phyloP scores from a whole-genome alignment of 768 basidiomycete genomes.

The Kwoniella dejecticola region DNA sequence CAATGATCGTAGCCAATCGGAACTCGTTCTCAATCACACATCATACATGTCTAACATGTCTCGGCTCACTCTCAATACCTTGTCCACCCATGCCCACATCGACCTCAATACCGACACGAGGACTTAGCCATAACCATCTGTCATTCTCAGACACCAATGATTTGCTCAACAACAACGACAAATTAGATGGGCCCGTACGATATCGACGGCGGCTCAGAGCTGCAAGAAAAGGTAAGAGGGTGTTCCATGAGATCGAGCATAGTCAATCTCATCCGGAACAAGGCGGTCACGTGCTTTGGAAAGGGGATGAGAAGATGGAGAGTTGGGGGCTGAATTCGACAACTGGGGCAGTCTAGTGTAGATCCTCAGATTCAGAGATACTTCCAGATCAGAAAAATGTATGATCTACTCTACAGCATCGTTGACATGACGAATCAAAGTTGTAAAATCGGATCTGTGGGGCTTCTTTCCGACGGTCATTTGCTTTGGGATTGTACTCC shows the following conservation, averaged over 20 bases:
- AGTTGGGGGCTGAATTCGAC: no score
- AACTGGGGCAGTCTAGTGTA: no score
- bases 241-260: slow-evolving; percentile 32
- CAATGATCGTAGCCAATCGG: slow-evolving; percentile 24
- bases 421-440: no score
- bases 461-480: no score
- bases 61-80: slow-evolving; percentile 27
- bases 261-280: not conserved
- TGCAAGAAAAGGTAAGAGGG: slow-evolving; percentile 13
- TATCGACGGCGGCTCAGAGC: not conserved
- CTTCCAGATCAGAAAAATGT: no score
- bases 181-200: slow-evolving; percentile 21
- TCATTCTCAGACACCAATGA: slow-evolving; percentile 2
- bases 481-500: no score
- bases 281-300: slow-evolving; percentile 31
- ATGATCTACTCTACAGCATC: no score
- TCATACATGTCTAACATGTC: slow-evolving; percentile 38
- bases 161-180: not conserved
- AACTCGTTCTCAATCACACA: slow-evolving; percentile 27
- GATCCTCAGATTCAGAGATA: no score
- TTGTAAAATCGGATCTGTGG: no score
- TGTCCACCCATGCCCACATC: slow-evolving; percentile 17
- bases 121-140: not conserved
- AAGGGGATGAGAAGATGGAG: slow-evolving; percentile 18
- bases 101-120: not conserved